Base-by-base conservation (phyloP, 768 basidiomycete genomes). In the Boletales sp. region DNA sequence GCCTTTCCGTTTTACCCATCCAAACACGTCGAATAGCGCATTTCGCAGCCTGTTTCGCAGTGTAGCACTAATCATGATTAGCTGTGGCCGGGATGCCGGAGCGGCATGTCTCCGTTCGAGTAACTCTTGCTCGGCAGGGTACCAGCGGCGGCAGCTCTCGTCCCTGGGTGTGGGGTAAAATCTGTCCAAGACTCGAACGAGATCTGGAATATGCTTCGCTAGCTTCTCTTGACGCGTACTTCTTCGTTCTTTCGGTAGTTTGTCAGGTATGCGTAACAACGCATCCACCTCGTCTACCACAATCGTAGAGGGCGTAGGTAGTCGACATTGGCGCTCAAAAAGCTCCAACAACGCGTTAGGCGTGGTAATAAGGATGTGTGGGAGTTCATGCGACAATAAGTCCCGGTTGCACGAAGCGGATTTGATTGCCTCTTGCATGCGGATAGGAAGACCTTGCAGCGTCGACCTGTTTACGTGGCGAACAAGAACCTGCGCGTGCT, bases 281-380 rank as follows among this genome's bases (percentile, higher is more conserved):
- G 83, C 85, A 59, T 90, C 89, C 41, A 81, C 83, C 62, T 90
- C 88, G 55, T 90, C 88, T 47, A 90, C 81, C 32, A 83, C 81
- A 41, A 90, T 74, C 2, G 76, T 78, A 13, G 77, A 77, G 45
- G 87, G 66, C 43, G 65, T 67, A 7, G 64, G 57, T 42, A 86
- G 52, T 46, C 73, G 72, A 17, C 87, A 63, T 13, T 80, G 75
- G 46, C 65, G 59, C 36, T 74, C 64, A 21, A 79, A 70, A 27
- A 82, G 70, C 42, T 87, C 87, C 57, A 80, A 60, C 5, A 87
- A 53, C 6, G 84, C 86, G 53, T 84, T 81, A 7, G 87, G 87
- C 2, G 89, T 90, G 36, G 76, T 79, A 47, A 90, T 81, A 45
- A 89, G 74, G 50, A 90, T 78, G 58, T 81, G 82, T 1, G 89